Percentiles rank a stretch among this genome's conserved stretches.
These are phyloP conservation scores for Paralagenidium karlingii DNA, from an alignment of 352 stramenopile species.

Conservation along the genomic window DNA sequence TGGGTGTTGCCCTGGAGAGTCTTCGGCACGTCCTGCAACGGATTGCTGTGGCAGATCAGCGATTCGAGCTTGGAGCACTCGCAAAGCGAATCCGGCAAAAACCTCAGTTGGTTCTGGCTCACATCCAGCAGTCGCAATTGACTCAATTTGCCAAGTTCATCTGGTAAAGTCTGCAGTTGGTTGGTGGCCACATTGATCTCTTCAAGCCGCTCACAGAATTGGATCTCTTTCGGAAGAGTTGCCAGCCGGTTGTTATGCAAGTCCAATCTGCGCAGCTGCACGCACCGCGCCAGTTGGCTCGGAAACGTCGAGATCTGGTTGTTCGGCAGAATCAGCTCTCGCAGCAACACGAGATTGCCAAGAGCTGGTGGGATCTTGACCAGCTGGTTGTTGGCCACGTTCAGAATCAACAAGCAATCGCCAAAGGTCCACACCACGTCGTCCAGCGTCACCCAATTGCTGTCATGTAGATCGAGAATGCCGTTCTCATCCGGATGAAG, in stretches of 20 bases:
- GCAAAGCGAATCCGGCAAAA: conserved; percentile 53
- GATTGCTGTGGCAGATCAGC: conserved; percentile 45
- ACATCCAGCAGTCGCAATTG: conserved; percentile 46
- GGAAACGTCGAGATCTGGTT: conserved; percentile 49
- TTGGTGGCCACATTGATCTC: conserved; percentile 54
- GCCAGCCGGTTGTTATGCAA: conserved; percentile 58
- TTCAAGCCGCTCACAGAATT: conserved; percentile 62
- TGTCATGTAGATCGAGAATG: conserved; percentile 55
- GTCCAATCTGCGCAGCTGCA: conserved; percentile 53
- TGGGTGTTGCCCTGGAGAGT: conserved; percentile 50
- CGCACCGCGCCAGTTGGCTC: conserved; percentile 31
- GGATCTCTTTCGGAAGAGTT: conserved; percentile 37
- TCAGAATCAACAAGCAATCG: conserved; percentile 52
- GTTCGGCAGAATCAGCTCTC: conserved; percentile 41
- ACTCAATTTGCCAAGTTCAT: conserved; percentile 39
- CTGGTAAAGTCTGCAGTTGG: conserved; percentile 30
- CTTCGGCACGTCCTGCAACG: conserved; percentile 47
- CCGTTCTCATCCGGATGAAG: conserved; percentile 56
- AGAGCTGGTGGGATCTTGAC: conserved; percentile 40
- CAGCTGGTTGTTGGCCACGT: conserved; percentile 58
- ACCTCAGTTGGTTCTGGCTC: conserved; percentile 58
- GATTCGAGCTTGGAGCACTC: conserved; percentile 42
- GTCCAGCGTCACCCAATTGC: conserved; percentile 68
- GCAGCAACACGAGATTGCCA: conserved; percentile 47
- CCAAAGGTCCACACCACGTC: conserved; percentile 63